A percentile compares a stretch with the other conserved stretches of the same genome.
Evolutionary conservation across 495 filamentous ascomycete genomes (phyloP).

Genomic region (Trichoderma virens): DNA sequence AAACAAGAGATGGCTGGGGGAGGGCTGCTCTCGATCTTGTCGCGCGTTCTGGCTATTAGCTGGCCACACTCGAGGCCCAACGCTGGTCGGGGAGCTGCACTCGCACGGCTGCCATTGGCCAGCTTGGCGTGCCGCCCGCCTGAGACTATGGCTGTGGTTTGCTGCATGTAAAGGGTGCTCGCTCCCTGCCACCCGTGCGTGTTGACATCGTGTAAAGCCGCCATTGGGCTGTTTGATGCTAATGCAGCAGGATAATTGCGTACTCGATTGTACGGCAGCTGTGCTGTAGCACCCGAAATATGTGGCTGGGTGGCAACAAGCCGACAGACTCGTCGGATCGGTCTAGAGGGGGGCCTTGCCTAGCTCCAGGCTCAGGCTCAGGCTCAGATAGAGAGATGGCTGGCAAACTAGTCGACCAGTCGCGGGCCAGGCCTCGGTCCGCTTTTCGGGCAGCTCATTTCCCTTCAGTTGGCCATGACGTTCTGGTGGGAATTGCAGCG

Average conservation of each 20-base stretch:
- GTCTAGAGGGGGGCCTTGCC: not conserved
- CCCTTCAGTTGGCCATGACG: not conserved
- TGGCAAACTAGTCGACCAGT: not conserved
- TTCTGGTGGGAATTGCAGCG: not conserved
- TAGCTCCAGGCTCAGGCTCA: no score
- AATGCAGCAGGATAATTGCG: constrained; percentile 8
- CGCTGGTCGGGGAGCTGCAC: not conserved
- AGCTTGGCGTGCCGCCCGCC: constrained; percentile 9
- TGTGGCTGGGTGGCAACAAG: not conserved
- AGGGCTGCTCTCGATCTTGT: not conserved
- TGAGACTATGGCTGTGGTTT: not conserved
- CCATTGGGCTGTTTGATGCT: constrained; percentile 10
- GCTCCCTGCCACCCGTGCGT: constrained; percentile 1
- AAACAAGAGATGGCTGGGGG: constrained; percentile 5
- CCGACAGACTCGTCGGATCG: not conserved
- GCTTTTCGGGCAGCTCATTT: constrained; percentile 7
- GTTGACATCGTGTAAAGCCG: constrained; percentile 7
- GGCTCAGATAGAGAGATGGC: not conserved
- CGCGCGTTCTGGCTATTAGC: not conserved
- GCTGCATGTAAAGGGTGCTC: constrained; percentile 4
- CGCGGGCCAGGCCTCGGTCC: constrained; percentile 4
- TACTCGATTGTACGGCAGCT: not conserved
- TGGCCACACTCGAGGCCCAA: not conserved
- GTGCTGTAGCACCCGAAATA: not conserved
- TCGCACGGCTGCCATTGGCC: not conserved